Evolutionary conservation across 371 early-diverging fungal species (phyloP).

Genomic region (Mucor sp.): DNA sequence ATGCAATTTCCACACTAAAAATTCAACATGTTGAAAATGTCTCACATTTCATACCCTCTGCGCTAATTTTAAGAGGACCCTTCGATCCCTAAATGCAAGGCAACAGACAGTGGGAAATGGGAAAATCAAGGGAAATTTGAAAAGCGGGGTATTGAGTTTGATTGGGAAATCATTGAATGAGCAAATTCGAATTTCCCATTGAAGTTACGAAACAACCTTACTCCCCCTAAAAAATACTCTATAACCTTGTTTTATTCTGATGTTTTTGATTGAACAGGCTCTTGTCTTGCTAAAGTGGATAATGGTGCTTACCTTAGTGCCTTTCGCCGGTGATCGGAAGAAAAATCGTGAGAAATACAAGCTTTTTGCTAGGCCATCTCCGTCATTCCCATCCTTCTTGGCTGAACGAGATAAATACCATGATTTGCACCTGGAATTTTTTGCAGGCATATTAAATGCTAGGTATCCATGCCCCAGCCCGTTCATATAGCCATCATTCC

Average conservation of each 20-base stretch:
- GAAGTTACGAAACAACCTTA: neutral
- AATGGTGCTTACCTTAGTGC: neutral
- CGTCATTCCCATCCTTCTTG: constrained; percentile 13
- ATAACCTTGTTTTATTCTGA: neutral
- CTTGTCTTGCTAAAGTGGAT: neutral
- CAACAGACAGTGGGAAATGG: constrained; percentile 6
- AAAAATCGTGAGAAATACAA: constrained; percentile 9
- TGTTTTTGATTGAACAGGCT: neutral
- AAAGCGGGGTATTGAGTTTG: constrained; percentile 19
- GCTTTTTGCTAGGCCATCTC: neutral
- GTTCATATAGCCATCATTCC: too few relatives aligned
- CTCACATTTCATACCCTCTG: neutral
- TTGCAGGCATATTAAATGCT: neutral
- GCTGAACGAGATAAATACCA: neutral
- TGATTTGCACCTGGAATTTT: neutral
- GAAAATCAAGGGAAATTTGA: constrained; percentile 15
- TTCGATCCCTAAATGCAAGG: constrained; percentile 14
- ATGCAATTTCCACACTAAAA: neutral
- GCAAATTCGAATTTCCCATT: neutral
- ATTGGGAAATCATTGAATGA: constrained; percentile 1
- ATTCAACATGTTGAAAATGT: neutral
- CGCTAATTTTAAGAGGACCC: constrained; percentile 7
- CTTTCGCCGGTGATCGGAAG: constrained; percentile 8
- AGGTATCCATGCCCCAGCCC: neutral
- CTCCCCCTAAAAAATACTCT: neutral